Percentiles rank a stretch among this genome's conserved stretches.
These are phyloP conservation scores for Aspergillaceae sp. DNA, from an alignment of 2,329 filamentous ascomycete species.

Conservation along the genomic window DNA sequence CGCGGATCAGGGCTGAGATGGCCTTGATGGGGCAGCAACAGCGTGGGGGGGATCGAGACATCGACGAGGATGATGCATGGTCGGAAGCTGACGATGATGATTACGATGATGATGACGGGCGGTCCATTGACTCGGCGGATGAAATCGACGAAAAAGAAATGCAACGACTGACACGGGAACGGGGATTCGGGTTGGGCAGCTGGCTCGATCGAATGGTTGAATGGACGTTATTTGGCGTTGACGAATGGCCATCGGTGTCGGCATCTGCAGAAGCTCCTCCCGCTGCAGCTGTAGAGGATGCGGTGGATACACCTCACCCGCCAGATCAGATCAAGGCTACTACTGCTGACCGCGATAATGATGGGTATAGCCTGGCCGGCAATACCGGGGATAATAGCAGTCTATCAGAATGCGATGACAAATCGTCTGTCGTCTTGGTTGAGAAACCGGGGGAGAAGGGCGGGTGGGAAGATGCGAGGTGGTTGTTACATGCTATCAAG, in stretches of 20 bases:
- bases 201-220: slow-evolving; percentile 52
- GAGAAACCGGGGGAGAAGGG: slow-evolving; percentile 34
- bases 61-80: slow-evolving; percentile 10
- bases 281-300: slow-evolving; percentile 6
- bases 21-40: slow-evolving; percentile 18
- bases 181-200: slow-evolving; percentile 47
- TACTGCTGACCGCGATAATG: no score
- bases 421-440: slow-evolving; percentile 11
- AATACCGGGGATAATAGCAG: no score
- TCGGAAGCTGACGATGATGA: slow-evolving; percentile 5
- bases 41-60: slow-evolving; percentile 7
- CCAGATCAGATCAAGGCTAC: no score
- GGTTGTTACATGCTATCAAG: slow-evolving; percentile 47
- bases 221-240: slow-evolving; percentile 48
- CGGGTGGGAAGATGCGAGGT: slow-evolving; percentile 52
- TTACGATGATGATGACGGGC: no score
- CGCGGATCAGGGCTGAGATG: slow-evolving; percentile 33
- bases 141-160: slow-evolving; percentile 47
- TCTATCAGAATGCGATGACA: slow-evolving; percentile 11
- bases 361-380: no score
- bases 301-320: neutral
- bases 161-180: slow-evolving; percentile 42
- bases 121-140: slow-evolving; percentile 8
- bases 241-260: slow-evolving; percentile 27
- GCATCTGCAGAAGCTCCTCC: no score